Evolutionary conservation across 1,139 yeast species (phyloP), one percentile per base, ranked within the genome.

Genomic region (Zygoascus sp.): DNA sequence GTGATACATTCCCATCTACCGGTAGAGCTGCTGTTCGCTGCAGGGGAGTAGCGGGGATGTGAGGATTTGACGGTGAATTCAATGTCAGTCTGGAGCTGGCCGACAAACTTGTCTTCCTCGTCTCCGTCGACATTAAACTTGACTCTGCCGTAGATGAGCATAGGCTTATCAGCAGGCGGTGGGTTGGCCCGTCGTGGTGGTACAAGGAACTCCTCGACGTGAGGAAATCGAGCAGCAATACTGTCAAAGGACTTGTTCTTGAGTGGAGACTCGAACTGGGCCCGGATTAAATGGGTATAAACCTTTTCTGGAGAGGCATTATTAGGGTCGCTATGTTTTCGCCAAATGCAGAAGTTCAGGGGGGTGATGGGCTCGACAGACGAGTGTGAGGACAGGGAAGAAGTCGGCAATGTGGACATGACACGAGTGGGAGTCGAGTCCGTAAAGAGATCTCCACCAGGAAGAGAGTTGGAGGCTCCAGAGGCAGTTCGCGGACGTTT

Each of bases 221-320:
- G 53, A 9, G 65, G 58, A 54, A 64, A 66, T 32, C 66, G 56
- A 23, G 56, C 57, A 23, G 60, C 48, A 25, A 66, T 51, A 27
- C 53, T 53, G 21, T 56, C 53, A 42, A 63, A 53, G n/a, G 64
- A 61, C 35, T 56, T 56, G 21, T 17, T 27, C 19, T 25, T 13
- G 28, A 58, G 45, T 7, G 69, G 69, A 13, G 68, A 61, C 53
- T 66, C 70, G 44, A 62, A 61, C 50, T 62, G 64, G 7, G 69
- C 65, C 3, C 69, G 61, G 42, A 65, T 58, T 28, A 66, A 53
- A 30, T 64, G 64, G 8, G 67, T 58, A 53, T 60, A 65, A 13
- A 58, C 54, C 37, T 51, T 46, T 19, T 40, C 52, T 30, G 45
- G 40, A 3, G 45, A 34, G 16, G 23, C 35, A 6, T 35, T 20